A percentile compares a stretch with the other conserved stretches of the same genome.
Conservation (phyloP, 768 basidiomycete species). For the Calocybe cyanea region DNA sequence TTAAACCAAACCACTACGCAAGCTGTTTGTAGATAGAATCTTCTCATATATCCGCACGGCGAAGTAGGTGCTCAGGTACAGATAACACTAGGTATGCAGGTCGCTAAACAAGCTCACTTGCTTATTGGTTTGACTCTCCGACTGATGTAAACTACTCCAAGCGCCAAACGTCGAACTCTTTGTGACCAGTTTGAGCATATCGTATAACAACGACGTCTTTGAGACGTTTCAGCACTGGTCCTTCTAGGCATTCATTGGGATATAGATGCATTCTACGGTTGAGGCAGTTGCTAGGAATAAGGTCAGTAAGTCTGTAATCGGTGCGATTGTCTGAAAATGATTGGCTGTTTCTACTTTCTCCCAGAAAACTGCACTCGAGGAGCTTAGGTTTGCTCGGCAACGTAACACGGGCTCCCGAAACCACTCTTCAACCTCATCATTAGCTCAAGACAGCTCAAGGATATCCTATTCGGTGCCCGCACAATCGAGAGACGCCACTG, state of each 20-base stretch:
- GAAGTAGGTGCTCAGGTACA: too few relatives aligned
- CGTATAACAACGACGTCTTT: background rate
- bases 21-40: too few relatives aligned
- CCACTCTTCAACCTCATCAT: slow-evolving; percentile 24
- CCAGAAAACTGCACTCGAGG: slow-evolving; percentile 43
- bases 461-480: slow-evolving; percentile 37
- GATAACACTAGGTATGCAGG: too few relatives aligned
- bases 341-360: slow-evolving; percentile 11
- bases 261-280: slow-evolving; percentile 47
- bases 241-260: too few relatives aligned
- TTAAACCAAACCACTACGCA: too few relatives aligned
- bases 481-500: slow-evolving; percentile 77
- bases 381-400: slow-evolving; percentile 42
- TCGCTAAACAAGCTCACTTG: too few relatives aligned
- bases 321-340: background rate
- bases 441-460: slow-evolving; percentile 18
- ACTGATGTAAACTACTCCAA: slow-evolving; percentile 31
- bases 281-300: slow-evolving; percentile 45
- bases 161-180: slow-evolving; percentile 4
- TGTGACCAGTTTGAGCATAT: slow-evolving; percentile 15
- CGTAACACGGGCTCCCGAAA: slow-evolving; percentile 26
- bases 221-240: too few relatives aligned
- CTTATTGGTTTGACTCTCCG: slow-evolving; percentile 64
- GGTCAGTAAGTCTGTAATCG: slow-evolving; percentile 38
- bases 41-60: too few relatives aligned